These are phyloP conservation scores for Chrysophaeum taylorii DNA, from an alignment of 352 stramenopile genomes.

Conservation along the genomic window DNA sequence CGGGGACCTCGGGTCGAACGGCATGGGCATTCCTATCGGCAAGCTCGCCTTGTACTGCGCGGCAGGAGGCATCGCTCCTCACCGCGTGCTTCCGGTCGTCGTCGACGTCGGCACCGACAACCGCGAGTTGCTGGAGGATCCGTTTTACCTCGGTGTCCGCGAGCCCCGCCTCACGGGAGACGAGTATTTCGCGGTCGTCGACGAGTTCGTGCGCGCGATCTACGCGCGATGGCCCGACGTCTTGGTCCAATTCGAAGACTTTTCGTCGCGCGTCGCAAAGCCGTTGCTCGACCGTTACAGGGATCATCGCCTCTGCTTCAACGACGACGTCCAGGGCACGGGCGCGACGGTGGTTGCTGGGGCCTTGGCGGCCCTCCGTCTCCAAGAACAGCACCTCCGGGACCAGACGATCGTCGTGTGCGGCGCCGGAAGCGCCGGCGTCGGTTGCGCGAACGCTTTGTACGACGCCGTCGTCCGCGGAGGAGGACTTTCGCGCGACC, in stretches of 20 bases:
- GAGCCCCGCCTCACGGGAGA: constrained; percentile 71
- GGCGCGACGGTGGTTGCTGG: constrained; percentile 83
- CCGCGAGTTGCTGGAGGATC: constrained; percentile 64
- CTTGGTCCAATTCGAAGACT: constrained; percentile 93
- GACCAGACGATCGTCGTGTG: constrained; percentile 84
- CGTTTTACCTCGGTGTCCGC: constrained; percentile 84
- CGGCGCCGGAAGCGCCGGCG: constrained; percentile 82
- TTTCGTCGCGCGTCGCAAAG: constrained; percentile 55
- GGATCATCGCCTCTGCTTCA: constrained; percentile 65
- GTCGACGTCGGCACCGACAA: constrained; percentile 93
- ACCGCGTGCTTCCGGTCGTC: constrained; percentile 80
- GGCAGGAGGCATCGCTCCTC: constrained; percentile 76
- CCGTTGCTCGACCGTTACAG: constrained; percentile 13
- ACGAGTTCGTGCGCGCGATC: constrained; percentile 89
- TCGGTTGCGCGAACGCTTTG: constrained; percentile 84
- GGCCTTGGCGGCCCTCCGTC: constrained; percentile 38
- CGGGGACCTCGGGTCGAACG: constrained; percentile 86
- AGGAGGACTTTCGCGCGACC: constrained; percentile 42
- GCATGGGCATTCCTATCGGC: constrained; percentile 90
- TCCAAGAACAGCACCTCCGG: constrained; percentile 38
- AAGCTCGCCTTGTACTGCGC: constrained; percentile 86
- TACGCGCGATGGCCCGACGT: constrained; percentile 82
- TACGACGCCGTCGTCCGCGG: constrained; percentile 56
- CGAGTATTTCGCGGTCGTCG: constrained; percentile 81
- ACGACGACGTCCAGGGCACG: constrained; percentile 97